Evolutionary conservation across 2,329 filamentous ascomycete genomes (phyloP), one percentile per base, ranked within the genome.

Genomic region (Ambrosiella xylebori): DNA sequence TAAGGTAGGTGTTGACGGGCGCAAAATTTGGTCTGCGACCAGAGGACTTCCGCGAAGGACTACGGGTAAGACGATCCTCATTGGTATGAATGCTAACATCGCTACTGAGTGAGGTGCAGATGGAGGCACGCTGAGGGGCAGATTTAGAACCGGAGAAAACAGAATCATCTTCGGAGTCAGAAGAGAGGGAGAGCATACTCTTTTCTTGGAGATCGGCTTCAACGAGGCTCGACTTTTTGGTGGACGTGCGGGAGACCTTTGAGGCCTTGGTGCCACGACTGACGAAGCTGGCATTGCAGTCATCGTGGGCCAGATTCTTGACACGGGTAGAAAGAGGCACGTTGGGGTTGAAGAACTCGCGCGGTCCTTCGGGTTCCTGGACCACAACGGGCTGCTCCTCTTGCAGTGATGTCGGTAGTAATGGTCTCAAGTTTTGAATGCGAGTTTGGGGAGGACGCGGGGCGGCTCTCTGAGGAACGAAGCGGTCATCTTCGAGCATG

Each of bases 121-220:
- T 56, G 5, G 59, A 60, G 19, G 56, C 55, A 12, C 59, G 56
- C 52, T 60, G 56, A 15, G 51, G 59, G 2, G 40, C 56, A 44
- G 59, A 60, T 15, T 60, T 60, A n/a, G 59, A 41, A 1, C 55
- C 56, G 36, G 56, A 57, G 36, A 60, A 60, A 5, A 60, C 45
- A 17, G 59, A 65, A 35, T 74, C 73, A 4, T 76, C 76, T 59
- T 81, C 78, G 0, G 77, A 80, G 61, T 80, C 77, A 0, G 78
- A 80, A 1, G 77, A 80, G 1, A 81, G 70, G 1, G 77, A 76
- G 12, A 81, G 66, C 0, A 81, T 71, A 61, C 78, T 81, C 60
- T 71, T 78, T 56, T 77, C 72, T 47, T 77, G 71, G 5, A 80
- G 68, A 61, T 81, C 77, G 1, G 75, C 70, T 40, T 75, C 74